Conservation (phyloP, 2,329 filamentous ascomycete genomes). For the Hymenoscyphus scutula region DNA sequence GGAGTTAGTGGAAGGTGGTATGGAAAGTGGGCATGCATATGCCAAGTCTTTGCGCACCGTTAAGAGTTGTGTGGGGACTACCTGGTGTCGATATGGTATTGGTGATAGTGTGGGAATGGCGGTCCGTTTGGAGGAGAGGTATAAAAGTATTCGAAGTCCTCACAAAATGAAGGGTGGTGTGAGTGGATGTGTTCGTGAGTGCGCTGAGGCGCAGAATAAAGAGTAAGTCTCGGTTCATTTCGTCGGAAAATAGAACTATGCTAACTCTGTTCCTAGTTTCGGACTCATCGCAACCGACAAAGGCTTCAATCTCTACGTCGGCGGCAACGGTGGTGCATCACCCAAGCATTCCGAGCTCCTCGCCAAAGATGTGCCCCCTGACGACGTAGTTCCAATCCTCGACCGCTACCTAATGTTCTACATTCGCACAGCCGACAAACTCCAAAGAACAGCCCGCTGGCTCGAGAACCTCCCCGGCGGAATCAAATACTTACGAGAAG, state of each 20-base stretch:
- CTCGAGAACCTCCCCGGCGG: slow-evolving; percentile 81
- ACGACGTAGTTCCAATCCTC: slow-evolving; percentile 78
- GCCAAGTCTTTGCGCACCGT: slow-evolving; percentile 86
- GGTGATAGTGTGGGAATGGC: slow-evolving; percentile 91
- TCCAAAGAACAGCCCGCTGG: slow-evolving; percentile 87
- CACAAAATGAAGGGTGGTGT: slow-evolving; percentile 93
- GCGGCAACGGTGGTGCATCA: slow-evolving; percentile 83
- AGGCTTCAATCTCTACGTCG: slow-evolving; percentile 90
- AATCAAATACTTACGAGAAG: slow-evolving; percentile 76
- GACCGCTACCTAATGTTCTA: slow-evolving; percentile 93
- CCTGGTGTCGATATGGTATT: slow-evolving; percentile 87
- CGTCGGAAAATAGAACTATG: neutral
- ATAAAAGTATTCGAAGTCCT: slow-evolving; percentile 84
- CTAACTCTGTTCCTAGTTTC: slow-evolving; percentile 54
- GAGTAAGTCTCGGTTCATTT: slow-evolving; percentile 54
- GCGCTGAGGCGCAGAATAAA: slow-evolving; percentile 88
- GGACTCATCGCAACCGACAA: slow-evolving; percentile 90
- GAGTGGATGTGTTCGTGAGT: slow-evolving; percentile 88
- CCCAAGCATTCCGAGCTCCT: slow-evolving; percentile 79
- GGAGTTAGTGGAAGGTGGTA: slow-evolving; percentile 74
- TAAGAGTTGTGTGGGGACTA: slow-evolving; percentile 88
- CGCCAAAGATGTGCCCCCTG: slow-evolving; percentile 79
- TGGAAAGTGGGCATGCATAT: slow-evolving; percentile 90
- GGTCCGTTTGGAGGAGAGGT: slow-evolving; percentile 80
- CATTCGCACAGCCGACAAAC: slow-evolving; percentile 85